Percentiles rank a stretch among this genome's conserved stretches.
Conservation (phyloP, 345 rosid species). For the Balakata baccata region DNA sequence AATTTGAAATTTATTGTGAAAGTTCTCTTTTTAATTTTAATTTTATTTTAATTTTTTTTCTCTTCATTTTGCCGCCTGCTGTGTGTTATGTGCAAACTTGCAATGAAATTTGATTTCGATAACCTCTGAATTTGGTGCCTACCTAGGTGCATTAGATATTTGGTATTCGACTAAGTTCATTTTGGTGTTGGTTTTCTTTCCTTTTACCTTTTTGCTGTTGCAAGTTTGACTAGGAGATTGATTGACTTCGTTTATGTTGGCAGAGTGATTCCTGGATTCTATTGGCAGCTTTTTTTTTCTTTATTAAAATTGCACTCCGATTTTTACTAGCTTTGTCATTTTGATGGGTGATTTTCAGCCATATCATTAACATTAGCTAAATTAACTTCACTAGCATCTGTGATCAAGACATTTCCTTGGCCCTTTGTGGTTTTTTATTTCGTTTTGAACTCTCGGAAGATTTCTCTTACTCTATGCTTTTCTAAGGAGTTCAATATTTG, state of each 20-base stretch:
- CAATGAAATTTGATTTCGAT: not conserved
- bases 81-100: too few species aligned
- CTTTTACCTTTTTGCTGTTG: not conserved
- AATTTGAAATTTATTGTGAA: not conserved
- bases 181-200: not conserved
- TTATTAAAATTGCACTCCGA: conserved; percentile 5
- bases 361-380: not conserved
- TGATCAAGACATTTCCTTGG: not conserved
- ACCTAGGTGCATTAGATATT: not conserved
- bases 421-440: not conserved
- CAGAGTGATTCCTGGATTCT: too few species aligned
- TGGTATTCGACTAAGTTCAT: not conserved
- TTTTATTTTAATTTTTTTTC: not conserved
- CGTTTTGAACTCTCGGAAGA: not conserved
- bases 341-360: not conserved
- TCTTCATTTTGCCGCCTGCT: not conserved
- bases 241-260: too few species aligned
- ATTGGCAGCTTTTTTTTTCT: not conserved
- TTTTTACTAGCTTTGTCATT: not conserved
- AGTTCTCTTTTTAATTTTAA: not conserved
- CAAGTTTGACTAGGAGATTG: too few species aligned
- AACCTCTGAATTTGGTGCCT: not conserved
- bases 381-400: not conserved
- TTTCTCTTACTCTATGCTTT: not conserved
- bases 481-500: not conserved